phyloP scores from a whole-genome alignment of 2,329 filamentous ascomycete genomes.

The Sphaerulina populicola region DNA sequence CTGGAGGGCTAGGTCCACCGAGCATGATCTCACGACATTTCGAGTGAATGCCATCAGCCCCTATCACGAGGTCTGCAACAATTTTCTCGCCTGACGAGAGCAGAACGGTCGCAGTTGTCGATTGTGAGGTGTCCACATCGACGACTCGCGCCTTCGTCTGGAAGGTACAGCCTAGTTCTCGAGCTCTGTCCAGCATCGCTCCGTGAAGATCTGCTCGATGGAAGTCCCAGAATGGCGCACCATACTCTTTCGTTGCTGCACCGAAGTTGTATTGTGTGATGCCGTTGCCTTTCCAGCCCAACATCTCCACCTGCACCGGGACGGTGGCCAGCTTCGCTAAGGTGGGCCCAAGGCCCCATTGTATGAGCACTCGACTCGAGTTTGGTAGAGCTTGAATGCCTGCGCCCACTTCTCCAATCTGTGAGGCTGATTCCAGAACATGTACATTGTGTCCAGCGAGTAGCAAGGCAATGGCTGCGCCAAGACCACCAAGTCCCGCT shows the following conservation, averaged over 20 bases:
- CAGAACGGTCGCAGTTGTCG: constrained; percentile 32
- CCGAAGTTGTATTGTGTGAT: constrained; percentile 44
- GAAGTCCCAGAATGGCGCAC: constrained; percentile 48
- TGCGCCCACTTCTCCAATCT: constrained; percentile 45
- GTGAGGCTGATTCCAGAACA: constrained; percentile 42
- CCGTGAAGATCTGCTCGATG: constrained; percentile 48
- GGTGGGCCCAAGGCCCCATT: constrained; percentile 43
- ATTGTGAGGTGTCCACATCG: constrained; percentile 29
- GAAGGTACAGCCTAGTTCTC: constrained; percentile 43
- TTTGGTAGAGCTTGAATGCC: constrained; percentile 48
- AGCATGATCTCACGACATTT: constrained; percentile 41
- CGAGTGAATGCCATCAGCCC: constrained; percentile 43
- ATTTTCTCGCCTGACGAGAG: constrained; percentile 34
- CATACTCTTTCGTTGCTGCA: constrained; percentile 27
- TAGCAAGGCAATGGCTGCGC: constrained; percentile 42
- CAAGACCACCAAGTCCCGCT: constrained; percentile 50
- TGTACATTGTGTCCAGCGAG: constrained; percentile 43
- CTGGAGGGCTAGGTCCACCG: constrained; percentile 40
- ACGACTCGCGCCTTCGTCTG: constrained; percentile 40
- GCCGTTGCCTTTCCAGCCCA: constrained; percentile 47
- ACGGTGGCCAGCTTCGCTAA: constrained; percentile 37
- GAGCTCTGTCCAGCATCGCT: constrained; percentile 41
- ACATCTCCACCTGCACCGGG: constrained; percentile 42
- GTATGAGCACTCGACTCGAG: constrained; percentile 40
- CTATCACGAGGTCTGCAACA: constrained; percentile 41